These are phyloP conservation scores for Ustilago nuda DNA, from an alignment of 1,284 basidiomycete species.

Conservation along the genomic window DNA sequence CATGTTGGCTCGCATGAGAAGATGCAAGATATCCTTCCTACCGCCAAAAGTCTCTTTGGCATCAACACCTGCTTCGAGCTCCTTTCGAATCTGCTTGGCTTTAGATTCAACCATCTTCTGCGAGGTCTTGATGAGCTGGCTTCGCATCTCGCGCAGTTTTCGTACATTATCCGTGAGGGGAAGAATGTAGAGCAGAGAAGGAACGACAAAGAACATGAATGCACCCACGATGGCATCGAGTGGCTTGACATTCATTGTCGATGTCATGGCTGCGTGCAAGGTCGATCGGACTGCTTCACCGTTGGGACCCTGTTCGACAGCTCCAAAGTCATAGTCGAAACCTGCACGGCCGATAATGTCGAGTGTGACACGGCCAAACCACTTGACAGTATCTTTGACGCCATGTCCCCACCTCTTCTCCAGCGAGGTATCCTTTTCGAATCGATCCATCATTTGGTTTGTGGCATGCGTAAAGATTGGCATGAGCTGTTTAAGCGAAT, in stretches of 20 bases:
- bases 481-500: slow-evolving; percentile 39
- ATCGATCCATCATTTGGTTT: slow-evolving; percentile 43
- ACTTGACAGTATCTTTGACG: slow-evolving; percentile 40
- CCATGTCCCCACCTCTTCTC: slow-evolving; percentile 35
- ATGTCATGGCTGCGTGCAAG: slow-evolving; percentile 53
- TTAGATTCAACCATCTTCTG: slow-evolving; percentile 44
- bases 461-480: slow-evolving; percentile 42
- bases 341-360: slow-evolving; percentile 54
- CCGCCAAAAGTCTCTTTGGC: slow-evolving; percentile 47
- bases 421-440: slow-evolving; percentile 38
- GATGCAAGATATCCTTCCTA: slow-evolving; percentile 54
- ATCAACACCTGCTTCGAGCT: slow-evolving; percentile 43
- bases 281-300: slow-evolving; percentile 41
- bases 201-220: slow-evolving; percentile 53
- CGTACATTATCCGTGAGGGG: slow-evolving; percentile 47
- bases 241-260: slow-evolving; percentile 47
- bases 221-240: slow-evolving; percentile 47
- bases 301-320: slow-evolving; percentile 50
- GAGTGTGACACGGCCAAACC: slow-evolving; percentile 50
- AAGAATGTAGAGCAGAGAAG: slow-evolving; percentile 46
- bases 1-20: slow-evolving; percentile 54
- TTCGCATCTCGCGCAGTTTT: slow-evolving; percentile 50
- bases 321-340: slow-evolving; percentile 55
- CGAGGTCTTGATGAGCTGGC: slow-evolving; percentile 40
- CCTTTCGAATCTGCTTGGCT: slow-evolving; percentile 45